Conservation (phyloP, 352 stramenopile genomes). For the Globisporangium irregulare region DNA sequence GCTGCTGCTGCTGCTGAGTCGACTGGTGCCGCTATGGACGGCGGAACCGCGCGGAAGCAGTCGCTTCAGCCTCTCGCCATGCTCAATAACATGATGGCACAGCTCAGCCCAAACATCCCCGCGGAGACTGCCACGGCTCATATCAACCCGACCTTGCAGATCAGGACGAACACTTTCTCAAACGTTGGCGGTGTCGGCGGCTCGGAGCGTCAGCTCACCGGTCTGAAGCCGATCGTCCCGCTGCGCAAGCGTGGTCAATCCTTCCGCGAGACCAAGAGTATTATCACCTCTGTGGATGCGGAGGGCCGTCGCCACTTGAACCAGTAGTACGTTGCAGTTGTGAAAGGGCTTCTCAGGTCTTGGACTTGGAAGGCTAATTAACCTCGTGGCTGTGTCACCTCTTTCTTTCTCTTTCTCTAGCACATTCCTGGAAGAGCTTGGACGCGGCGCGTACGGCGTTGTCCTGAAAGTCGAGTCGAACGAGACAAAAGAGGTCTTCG, state of each 20-base stretch:
- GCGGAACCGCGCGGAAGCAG: background rate
- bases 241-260: conserved; percentile 63
- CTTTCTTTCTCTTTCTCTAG: conserved; percentile 22
- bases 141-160: conserved; percentile 37
- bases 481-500: conserved; percentile 69
- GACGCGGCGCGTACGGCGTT: conserved; percentile 67
- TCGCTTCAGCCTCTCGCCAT: conserved; percentile 1
- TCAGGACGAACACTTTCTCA: background rate
- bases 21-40: background rate
- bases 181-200: conserved; percentile 8
- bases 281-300: conserved; percentile 45
- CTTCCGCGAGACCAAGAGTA: conserved; percentile 62
- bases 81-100: background rate
- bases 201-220: conserved; percentile 39
- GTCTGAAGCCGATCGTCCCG: conserved; percentile 54
- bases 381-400: background rate
- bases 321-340: conserved; percentile 55
- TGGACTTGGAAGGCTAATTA: background rate
- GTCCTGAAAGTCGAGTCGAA: conserved; percentile 67
- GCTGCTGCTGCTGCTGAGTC: background rate
- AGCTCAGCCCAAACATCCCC: background rate
- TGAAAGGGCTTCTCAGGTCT: background rate
- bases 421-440: conserved; percentile 70
- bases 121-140: conserved; percentile 24
- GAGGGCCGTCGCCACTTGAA: conserved; percentile 62